These are phyloP conservation scores for Penicillium sp. DNA, from an alignment of 2,329 filamentous ascomycete species.

Conservation along the genomic window DNA sequence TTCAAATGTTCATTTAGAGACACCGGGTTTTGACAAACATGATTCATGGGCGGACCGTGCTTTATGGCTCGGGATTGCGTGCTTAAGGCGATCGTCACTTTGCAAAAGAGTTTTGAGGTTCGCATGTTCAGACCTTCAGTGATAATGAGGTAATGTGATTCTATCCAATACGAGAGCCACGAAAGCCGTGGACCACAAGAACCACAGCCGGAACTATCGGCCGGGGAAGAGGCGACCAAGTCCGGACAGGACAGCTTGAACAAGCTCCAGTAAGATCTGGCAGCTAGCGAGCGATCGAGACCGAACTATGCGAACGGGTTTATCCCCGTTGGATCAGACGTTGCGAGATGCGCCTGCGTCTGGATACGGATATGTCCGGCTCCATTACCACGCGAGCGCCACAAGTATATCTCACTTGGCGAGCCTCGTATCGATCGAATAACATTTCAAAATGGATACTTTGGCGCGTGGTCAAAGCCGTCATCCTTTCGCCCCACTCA, in stretches of 20 bases:
- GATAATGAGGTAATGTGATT: not conserved
- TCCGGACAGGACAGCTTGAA: conserved; percentile 5
- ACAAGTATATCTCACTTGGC: conserved; percentile 3
- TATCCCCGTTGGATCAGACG: not conserved
- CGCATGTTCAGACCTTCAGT: not conserved
- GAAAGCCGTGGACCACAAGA: not conserved
- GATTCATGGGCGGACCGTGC: not conserved
- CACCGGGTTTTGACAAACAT: not conserved
- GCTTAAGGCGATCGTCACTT: not conserved
- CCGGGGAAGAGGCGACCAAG: conserved; percentile 13
- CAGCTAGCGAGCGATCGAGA: conserved; percentile 18
- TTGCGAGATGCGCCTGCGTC: not conserved
- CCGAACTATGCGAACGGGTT: not conserved
- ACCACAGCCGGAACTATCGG: not conserved
- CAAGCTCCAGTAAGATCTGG: conserved; percentile 9
- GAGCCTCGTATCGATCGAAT: conserved; percentile 15
- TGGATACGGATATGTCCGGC: conserved; percentile 10
- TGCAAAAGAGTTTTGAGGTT: not conserved
- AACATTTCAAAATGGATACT: conserved; percentile 1
- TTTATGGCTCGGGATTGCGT: not conserved
- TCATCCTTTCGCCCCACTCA: conserved; percentile 7
- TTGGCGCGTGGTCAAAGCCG: conserved; percentile 8
- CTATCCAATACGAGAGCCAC: not conserved
- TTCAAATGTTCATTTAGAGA: not conserved
- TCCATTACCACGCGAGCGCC: conserved; percentile 9